Base-by-base conservation (phyloP, 352 stramenopile species). In the Globisporangium iwayamae region DNA sequence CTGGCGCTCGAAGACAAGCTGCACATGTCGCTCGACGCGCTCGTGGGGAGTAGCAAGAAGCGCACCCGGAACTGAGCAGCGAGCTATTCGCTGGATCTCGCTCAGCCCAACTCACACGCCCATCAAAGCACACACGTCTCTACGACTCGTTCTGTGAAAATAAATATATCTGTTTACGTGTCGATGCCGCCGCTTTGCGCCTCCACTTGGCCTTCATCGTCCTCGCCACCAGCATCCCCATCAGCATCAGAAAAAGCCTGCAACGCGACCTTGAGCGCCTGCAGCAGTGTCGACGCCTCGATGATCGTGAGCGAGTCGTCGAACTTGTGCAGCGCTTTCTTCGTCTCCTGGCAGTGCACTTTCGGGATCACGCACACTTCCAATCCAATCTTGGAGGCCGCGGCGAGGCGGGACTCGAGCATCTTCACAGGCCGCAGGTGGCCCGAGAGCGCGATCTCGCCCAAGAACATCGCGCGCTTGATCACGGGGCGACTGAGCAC, bases 371-470 rank as follows among this genome's bases (percentile, higher is more conserved):
- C 76, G 58, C 83, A 92, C 3, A 84, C 65, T 6, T 85, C 72
- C 10, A 96, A 36, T 0, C 87, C 87, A 69, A 94, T 93, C 63
- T 94, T 96, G 28, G 86, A 75, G 10, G 85, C 87, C 6, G 87
- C 87, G 14, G 76, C 79, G 28, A 96, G 69, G 0, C 87, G 82
- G 45, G 83, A 85, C 60, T 93, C 83, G 55, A 96, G 77, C 83
- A 91, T 89, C 56, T 94, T 91, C 1, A 93, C 81, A 2, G 87
- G 85, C 1, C 87, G 85, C 55, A 96, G 54, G 56, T 90, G 77
- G 9, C 85, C 85, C 18, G 83, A 93, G n/a, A 96, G 68, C 41
- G 85, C 76, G 36, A 96, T 69, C 47, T 96, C 87, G 18, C 87
- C 87, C 28, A 96, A 57, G 34, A 94, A 94, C 55, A 90, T 73